Percentiles rank a stretch among this genome's conserved stretches.
These are phyloP conservation scores for Pyricularia sp. DNA, from an alignment of 2,329 filamentous ascomycete genomes.

Conservation along the genomic window DNA sequence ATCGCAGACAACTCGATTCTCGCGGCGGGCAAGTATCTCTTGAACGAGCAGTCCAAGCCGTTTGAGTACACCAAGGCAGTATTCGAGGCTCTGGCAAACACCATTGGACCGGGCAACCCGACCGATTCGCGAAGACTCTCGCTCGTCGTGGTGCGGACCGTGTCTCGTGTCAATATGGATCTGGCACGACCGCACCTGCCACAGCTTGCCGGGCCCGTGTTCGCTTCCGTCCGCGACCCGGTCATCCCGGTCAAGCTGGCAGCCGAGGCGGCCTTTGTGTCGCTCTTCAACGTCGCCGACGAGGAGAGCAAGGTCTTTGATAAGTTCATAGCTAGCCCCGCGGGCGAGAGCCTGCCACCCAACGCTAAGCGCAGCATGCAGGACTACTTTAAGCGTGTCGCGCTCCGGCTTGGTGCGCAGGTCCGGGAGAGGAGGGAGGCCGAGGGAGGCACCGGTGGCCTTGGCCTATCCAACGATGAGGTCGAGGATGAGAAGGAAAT, in stretches of 20 bases:
- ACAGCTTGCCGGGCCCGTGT: constrained; percentile 73
- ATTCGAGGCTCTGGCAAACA: constrained; percentile 66
- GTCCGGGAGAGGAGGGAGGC: constrained; percentile 84
- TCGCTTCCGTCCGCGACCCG: constrained; percentile 79
- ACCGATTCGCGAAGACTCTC: constrained; percentile 78
- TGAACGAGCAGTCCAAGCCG: constrained; percentile 56
- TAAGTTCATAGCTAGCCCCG: constrained; percentile 69
- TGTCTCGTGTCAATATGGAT: constrained; percentile 70
- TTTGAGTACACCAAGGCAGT: constrained; percentile 73
- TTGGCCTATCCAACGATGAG: constrained; percentile 86
- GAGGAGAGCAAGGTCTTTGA: constrained; percentile 82
- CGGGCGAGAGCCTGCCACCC: constrained; percentile 53
- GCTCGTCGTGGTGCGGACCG: constrained; percentile 79
- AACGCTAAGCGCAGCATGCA: constrained; percentile 81
- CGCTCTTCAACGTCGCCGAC: constrained; percentile 82
- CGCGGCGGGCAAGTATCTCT: constrained; percentile 82
- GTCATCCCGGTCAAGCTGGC: constrained; percentile 94
- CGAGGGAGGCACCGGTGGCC: constrained; percentile 76
- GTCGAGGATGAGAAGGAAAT: constrained; percentile 90
- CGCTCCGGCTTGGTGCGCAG: constrained; percentile 73
- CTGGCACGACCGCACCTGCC: constrained; percentile 73
- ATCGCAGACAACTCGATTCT: constrained; percentile 83
- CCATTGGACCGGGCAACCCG: constrained; percentile 69
- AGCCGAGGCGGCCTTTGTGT: constrained; percentile 87
- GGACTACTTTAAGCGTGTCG: constrained; percentile 95